These are phyloP conservation scores for Juglanconis sp. DNA, from an alignment of 2,329 filamentous ascomycete species.

Conservation along the genomic window DNA sequence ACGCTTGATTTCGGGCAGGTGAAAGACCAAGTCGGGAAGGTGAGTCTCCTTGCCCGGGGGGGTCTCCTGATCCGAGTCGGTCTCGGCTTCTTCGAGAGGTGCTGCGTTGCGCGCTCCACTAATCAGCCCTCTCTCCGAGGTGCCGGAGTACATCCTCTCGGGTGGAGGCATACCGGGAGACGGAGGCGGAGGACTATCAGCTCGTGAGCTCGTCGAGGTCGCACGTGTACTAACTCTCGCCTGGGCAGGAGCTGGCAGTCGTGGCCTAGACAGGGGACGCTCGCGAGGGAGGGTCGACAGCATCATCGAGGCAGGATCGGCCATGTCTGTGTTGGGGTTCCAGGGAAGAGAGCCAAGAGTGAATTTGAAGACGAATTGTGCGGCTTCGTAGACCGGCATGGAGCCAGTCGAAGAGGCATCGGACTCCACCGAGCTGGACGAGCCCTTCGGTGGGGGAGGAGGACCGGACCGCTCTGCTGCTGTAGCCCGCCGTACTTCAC, in stretches of 20 bases:
- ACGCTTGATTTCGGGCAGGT: constrained; percentile 22
- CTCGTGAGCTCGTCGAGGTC: constrained; percentile 24
- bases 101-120: constrained; percentile 51
- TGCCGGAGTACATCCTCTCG: constrained; percentile 47
- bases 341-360: constrained; percentile 52
- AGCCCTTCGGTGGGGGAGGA: constrained; percentile 35
- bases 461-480: constrained; percentile 40
- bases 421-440: constrained; percentile 24
- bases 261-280: constrained; percentile 63
- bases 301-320: constrained; percentile 41
- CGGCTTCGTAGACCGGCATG: constrained; percentile 51
- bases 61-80: constrained; percentile 16
- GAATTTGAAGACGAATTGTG: constrained; percentile 70
- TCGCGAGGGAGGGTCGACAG: constrained; percentile 53
- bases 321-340: constrained; percentile 19
- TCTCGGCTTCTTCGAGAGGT: constrained; percentile 23
- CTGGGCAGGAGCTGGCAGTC: constrained; percentile 69
- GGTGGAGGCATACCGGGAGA: constrained; percentile 38
- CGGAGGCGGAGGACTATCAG: constrained; percentile 36
- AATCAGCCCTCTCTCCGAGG: constrained; percentile 43
- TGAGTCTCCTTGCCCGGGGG: constrained; percentile 5
- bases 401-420: constrained; percentile 55
- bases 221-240: constrained; percentile 49
- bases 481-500: constrained; percentile 48
- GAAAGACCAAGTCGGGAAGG: constrained; percentile 14